Conservation (phyloP, 1,139 yeast species). For the Taphrina communis region DNA sequence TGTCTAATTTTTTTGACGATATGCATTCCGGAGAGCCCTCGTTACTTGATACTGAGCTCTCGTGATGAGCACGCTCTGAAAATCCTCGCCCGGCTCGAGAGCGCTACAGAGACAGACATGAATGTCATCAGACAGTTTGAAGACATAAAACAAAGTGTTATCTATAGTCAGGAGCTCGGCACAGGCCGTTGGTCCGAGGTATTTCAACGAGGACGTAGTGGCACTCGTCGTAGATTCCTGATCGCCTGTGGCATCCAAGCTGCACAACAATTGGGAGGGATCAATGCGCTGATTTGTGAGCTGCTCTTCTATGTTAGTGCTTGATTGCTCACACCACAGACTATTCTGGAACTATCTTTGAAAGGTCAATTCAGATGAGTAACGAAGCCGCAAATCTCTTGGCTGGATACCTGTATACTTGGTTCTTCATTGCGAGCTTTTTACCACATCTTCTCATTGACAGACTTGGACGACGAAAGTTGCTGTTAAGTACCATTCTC, state of each 20-base stretch:
- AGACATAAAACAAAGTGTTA: constrained; percentile 77
- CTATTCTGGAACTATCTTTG: constrained; percentile 38
- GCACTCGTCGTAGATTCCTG: constrained; percentile 74
- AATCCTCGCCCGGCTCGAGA: constrained; percentile 58
- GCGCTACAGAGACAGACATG: constrained; percentile 45
- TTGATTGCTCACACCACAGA: background rate
- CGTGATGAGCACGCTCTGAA: constrained; percentile 58
- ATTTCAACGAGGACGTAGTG: constrained; percentile 58
- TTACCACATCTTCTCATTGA: constrained; percentile 94
- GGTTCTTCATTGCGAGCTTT: constrained; percentile 74
- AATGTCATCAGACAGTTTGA: constrained; percentile 59
- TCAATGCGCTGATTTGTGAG: constrained; percentile 74
- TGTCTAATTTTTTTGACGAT: constrained; percentile 46
- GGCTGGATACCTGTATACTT: constrained; percentile 86
- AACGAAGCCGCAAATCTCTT: constrained; percentile 75
- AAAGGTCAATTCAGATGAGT: constrained; percentile 90
- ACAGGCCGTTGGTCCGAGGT: constrained; percentile 66
- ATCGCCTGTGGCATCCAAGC: constrained; percentile 89
- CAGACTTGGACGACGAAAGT: constrained; percentile 86
- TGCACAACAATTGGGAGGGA: constrained; percentile 92
- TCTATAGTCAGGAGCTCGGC: constrained; percentile 78
- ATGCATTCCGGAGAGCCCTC: constrained; percentile 59
- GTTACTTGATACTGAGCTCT: constrained; percentile 57
- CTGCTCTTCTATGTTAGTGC: background rate
- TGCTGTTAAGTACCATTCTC: constrained; percentile 75